Evolutionary conservation across 331 rosid species (phyloP), one percentile per base, ranked within the genome.

Genomic region (Malus hybrid): DNA sequence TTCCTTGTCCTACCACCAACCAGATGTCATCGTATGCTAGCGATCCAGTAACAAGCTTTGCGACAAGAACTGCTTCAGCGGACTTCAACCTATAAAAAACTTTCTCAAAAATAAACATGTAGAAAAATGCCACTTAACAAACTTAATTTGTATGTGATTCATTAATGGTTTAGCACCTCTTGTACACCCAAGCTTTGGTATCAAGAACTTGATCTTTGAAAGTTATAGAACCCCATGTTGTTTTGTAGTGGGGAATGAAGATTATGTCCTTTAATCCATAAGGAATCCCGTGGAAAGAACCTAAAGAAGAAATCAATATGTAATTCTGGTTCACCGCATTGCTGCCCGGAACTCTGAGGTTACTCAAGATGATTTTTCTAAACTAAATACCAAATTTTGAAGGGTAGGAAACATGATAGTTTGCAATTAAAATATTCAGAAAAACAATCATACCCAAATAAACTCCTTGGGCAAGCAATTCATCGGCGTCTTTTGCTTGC

Each of bases 1-100:
- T 88, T 90, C 82, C 98, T 90, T 19, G 98, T 89, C 83, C 98
- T 79, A 18, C 98, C 96, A 13, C 95, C 95, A 63, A 93, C 98
- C 96, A 90, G 66, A 90, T 84, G 79, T 93, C 96, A 79, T 93
- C 93, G 78, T 87, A 93, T 58, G 96, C 96, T 79, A 93, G 81
- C 15, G 92, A 89, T 74, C 95, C 97, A 58, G 93, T 15, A 79
- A 86, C 98, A 79, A 90, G 97, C 84, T 90, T 93, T 56, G 97
- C 92, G 78, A 89, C 87, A 24, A 93, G 97, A 86, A 93, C 88
- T 1, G 89, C 88, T 62, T 88, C 93, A 0, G 90, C 87, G 50
- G 87, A 86, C 72, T 85, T 87, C 82, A 89, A 78, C 80, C 95
- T 87, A 70, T 28, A 68, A 7, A 26, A 15, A 65, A 16, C 29